Percentiles rank a stretch among this genome's conserved stretches.
Evolutionary conservation across 768 basidiomycete genomes (phyloP).

Genomic region (Mycena polygramma): DNA sequence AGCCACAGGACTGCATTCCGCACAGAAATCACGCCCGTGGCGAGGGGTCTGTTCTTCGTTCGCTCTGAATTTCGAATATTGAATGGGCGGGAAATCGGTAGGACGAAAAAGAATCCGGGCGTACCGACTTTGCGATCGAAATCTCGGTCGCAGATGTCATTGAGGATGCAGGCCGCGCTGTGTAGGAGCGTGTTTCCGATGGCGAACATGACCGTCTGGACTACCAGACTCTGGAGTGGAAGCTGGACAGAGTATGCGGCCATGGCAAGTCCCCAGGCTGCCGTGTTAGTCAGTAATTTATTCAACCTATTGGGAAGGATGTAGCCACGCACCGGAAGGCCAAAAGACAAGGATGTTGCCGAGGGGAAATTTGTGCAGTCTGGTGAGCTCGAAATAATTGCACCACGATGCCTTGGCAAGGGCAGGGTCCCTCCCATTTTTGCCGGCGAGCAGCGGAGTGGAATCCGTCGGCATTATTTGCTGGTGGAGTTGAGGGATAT

Average conservation of each 20-base stretch:
- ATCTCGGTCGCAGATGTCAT: conserved; percentile 45
- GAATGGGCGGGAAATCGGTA: no score
- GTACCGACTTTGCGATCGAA: conserved; percentile 41
- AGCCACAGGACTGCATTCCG: conserved; percentile 5
- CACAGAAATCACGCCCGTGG: conserved; percentile 38
- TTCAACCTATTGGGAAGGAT: no score
- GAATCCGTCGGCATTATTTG: no score
- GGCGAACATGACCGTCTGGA: conserved; percentile 28
- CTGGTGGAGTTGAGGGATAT: no score
- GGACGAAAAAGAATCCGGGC: no score
- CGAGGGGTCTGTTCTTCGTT: conserved; percentile 42
- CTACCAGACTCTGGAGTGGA: conserved; percentile 22
- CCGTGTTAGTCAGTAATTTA: no score
- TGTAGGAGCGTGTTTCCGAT: conserved; percentile 38
- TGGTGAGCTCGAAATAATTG: conserved; percentile 11
- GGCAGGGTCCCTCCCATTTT: no score
- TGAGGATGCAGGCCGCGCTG: conserved; percentile 44
- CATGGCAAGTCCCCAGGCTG: conserved; percentile 40
- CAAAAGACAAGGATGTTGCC: conserved; percentile 40
- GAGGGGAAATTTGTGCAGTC: conserved; percentile 27
- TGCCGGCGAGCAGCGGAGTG: no score
- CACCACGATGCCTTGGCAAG: neutral
- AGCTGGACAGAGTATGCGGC: conserved; percentile 34
- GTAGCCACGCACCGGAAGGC: conserved; percentile 30
- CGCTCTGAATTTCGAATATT: conserved; percentile 28